phyloP scores from a whole-genome alignment of 2,329 filamentous ascomycete species.

The Exophiala sp. region DNA sequence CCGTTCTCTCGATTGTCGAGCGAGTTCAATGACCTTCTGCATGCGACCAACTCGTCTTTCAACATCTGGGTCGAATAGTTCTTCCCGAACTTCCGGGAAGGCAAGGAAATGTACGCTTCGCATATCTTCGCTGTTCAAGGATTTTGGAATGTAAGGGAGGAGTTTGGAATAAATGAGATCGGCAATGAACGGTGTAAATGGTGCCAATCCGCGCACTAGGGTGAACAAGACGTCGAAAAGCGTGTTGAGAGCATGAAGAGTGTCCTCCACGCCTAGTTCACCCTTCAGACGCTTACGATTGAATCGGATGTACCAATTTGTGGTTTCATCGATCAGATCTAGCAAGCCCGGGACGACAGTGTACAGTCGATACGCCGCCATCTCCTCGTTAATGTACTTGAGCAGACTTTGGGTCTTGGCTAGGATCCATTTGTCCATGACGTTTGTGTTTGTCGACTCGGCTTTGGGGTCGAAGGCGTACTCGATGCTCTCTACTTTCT shows the following conservation, averaged over 20 bases:
- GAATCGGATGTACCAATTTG: constrained; percentile 92
- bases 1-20: constrained; percentile 79
- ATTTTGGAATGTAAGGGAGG: constrained; percentile 73
- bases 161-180: constrained; percentile 90
- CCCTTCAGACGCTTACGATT: constrained; percentile 83
- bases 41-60: constrained; percentile 85
- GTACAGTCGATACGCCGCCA: constrained; percentile 72
- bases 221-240: constrained; percentile 92
- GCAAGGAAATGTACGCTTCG: constrained; percentile 89
- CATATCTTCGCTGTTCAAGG: constrained; percentile 65
- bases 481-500: constrained; percentile 74
- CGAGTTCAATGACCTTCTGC: constrained; percentile 93
- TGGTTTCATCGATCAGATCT: constrained; percentile 78
- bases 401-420: constrained; percentile 81
- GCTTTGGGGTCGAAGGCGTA: constrained; percentile 70
- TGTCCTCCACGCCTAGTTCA: constrained; percentile 80
- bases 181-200: constrained; percentile 92
- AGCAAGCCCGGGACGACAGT: constrained; percentile 80
- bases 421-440: constrained; percentile 90
- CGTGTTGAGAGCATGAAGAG: constrained; percentile 84
- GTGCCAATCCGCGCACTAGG: constrained; percentile 79
- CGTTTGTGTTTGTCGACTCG: constrained; percentile 71
- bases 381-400: constrained; percentile 83
- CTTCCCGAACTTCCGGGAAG: constrained; percentile 83
- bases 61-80: constrained; percentile 80